A percentile compares a stretch with the other conserved stretches of the same genome.
These are phyloP conservation scores for Lithospermum erythrorhizon DNA, from an alignment of 257 asterid species.

Conservation along the genomic window DNA sequence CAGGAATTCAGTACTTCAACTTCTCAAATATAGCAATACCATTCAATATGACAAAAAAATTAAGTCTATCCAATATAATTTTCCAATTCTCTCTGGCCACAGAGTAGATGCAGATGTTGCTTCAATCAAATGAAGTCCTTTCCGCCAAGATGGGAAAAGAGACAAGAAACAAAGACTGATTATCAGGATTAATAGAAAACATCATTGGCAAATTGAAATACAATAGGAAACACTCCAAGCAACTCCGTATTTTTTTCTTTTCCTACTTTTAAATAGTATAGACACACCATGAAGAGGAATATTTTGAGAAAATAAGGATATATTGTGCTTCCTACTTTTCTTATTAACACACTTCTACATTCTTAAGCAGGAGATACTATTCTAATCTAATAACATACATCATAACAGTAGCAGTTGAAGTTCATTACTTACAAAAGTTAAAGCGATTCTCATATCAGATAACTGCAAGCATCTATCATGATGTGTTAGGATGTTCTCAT, in stretches of 20 bases:
- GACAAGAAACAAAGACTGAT: not conserved
- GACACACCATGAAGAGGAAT: not conserved
- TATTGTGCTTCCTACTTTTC: not conserved
- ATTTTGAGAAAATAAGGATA: not conserved
- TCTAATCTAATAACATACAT: not conserved
- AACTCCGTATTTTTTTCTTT: not conserved
- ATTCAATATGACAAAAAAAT: too few species aligned
- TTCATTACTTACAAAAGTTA: slow-evolving; percentile 63
- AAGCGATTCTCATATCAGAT: slow-evolving; percentile 75
- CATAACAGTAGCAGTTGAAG: not conserved
- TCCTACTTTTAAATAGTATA: not conserved
- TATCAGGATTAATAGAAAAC: too few species aligned
- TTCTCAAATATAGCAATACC: not conserved
- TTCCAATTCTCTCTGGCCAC: too few species aligned
- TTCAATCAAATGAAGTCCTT: too few species aligned
- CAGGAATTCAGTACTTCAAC: not conserved
- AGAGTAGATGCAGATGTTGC: too few species aligned
- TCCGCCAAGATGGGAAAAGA: too few species aligned
- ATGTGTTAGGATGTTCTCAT: slow-evolving; percentile 26
- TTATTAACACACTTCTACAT: not conserved
- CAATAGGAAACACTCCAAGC: not conserved
- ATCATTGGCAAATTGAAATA: not conserved
- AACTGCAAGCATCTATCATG: slow-evolving; percentile 51
- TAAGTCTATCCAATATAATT: too few species aligned
- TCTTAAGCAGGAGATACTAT: not conserved